These are phyloP conservation scores for Trichosporon ovoides DNA, from an alignment of 1,284 basidiomycete genomes.

Conservation along the genomic window DNA sequence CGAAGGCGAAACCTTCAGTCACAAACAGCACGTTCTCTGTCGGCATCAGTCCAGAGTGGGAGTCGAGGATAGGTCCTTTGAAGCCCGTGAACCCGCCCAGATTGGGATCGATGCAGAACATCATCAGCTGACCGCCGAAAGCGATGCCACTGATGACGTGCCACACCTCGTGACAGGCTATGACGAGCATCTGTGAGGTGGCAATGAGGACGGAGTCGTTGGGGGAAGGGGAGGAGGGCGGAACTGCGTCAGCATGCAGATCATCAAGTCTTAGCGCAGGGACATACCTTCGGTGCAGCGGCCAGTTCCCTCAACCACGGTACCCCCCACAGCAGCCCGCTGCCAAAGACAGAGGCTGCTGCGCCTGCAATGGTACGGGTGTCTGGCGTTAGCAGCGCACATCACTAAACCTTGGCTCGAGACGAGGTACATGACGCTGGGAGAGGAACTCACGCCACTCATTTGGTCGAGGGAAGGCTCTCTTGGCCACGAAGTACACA, in stretches of 20 bases:
- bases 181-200: slow-evolving; percentile 47
- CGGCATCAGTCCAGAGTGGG: neutral
- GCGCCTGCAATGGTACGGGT: slow-evolving; percentile 45
- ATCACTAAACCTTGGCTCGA: neutral
- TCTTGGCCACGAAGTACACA: neutral
- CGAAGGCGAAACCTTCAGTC: slow-evolving; percentile 25
- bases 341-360: slow-evolving; percentile 41
- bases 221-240: no score
- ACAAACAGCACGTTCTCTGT: neutral
- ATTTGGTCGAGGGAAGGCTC: neutral
- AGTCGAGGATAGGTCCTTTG: slow-evolving; percentile 34
- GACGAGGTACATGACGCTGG: no score
- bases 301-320: slow-evolving; percentile 42
- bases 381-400: slow-evolving; percentile 25
- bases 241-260: neutral
- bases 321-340: slow-evolving; percentile 43
- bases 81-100: slow-evolving; percentile 45
- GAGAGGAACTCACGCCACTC: neutral
- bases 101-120: slow-evolving; percentile 48
- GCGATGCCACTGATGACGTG: slow-evolving; percentile 42
- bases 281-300: slow-evolving; percentile 40
- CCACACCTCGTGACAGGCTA: slow-evolving; percentile 44
- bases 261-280: neutral
- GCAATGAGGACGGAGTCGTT: no score
- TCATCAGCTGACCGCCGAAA: slow-evolving; percentile 44